These are phyloP conservation scores for Baeospora myosura DNA, from an alignment of 1,284 basidiomycete genomes.

Conservation along the genomic window DNA sequence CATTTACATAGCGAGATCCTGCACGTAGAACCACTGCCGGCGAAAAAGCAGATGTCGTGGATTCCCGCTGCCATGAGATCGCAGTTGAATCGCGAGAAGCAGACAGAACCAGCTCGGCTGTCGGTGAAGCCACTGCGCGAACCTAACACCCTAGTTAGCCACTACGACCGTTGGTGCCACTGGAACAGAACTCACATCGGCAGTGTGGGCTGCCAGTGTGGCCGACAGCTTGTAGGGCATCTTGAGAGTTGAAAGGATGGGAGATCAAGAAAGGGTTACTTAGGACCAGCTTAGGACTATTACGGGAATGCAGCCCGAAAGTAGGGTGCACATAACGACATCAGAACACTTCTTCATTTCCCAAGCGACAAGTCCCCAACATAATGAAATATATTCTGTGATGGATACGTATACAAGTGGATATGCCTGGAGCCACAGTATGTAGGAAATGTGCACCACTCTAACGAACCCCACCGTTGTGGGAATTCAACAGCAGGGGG, in stretches of 20 bases:
- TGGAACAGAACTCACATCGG: conserved; percentile 53
- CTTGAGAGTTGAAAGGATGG: too few relatives aligned
- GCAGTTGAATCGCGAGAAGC: conserved; percentile 87
- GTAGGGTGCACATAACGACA: too few relatives aligned
- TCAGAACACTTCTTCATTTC: too few relatives aligned
- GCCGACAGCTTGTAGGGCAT: conserved; percentile 86
- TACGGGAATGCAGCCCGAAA: too few relatives aligned
- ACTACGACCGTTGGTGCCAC: neutral
- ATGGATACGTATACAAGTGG: conserved; percentile 11
- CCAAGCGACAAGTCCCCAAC: too few relatives aligned
- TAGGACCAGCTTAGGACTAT: too few relatives aligned
- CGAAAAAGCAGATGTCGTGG: conserved; percentile 40
- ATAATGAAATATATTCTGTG: conserved; percentile 5
- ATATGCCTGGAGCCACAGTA: too few relatives aligned
- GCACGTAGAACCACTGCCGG: conserved; percentile 54
- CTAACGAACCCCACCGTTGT: conserved; percentile 72
- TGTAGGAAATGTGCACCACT: conserved; percentile 70
- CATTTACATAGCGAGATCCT: conserved; percentile 74
- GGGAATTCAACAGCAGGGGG: conserved; percentile 51
- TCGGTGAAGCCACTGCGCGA: conserved; percentile 65
- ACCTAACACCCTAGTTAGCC: conserved; percentile 43
- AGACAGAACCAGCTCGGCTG: conserved; percentile 70
- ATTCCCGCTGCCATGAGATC: conserved; percentile 71
- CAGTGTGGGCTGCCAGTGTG: conserved; percentile 61
- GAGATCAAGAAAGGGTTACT: too few relatives aligned